Evolutionary conservation across 2,329 filamentous ascomycete species (phyloP), one percentile per base, ranked within the genome.

Genomic region (Stemphylium vesicarium): DNA sequence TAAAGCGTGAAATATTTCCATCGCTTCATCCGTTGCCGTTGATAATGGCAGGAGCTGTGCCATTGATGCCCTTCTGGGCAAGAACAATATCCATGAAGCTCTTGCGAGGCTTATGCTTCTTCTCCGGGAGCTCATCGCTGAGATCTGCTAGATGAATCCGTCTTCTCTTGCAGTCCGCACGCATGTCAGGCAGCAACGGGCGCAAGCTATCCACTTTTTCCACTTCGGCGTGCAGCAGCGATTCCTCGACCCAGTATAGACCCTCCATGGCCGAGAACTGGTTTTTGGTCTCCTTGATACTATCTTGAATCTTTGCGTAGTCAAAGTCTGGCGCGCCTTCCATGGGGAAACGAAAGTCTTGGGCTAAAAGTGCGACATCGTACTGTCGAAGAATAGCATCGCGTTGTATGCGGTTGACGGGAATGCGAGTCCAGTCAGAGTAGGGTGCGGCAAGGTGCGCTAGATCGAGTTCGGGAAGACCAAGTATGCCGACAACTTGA

Each of bases 401-500:
- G 33, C 73, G 69, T 22, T 77, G 75, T 45, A 69, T 61, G 16
- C 52, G 52, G 7, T 66, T 74, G 15, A 77, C 74, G 2, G 65
- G 60, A 32, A 72, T 71, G 36, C 70, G 74, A 11, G 71, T 57
- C 75, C 75, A 78, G n/a, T 72, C 62, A 9, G 56, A 69, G 40
- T 74, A 74, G 1, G 73, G 73, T 11, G 63, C 49, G 9, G 64
- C 58, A n/a, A 75, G 65, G 15, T 62, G 60, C 16, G 69, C 64
- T 10, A 77, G 64, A 46, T 77, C 75, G 8, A 75, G 73, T 46
- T 77, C 74, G 5, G 73, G 68, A 6, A 78, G 66, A 9, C 75
- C 75, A 8, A 78, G 75, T 37, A 78, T 74, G 37, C 76, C 76
- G 1, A 73, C 74, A 7, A 69, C 63, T 54, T 77, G 75, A 55